These are phyloP conservation scores for Zoysia japonica DNA, from an alignment of 176 grass and related monocot genomes.

Conservation along the genomic window DNA sequence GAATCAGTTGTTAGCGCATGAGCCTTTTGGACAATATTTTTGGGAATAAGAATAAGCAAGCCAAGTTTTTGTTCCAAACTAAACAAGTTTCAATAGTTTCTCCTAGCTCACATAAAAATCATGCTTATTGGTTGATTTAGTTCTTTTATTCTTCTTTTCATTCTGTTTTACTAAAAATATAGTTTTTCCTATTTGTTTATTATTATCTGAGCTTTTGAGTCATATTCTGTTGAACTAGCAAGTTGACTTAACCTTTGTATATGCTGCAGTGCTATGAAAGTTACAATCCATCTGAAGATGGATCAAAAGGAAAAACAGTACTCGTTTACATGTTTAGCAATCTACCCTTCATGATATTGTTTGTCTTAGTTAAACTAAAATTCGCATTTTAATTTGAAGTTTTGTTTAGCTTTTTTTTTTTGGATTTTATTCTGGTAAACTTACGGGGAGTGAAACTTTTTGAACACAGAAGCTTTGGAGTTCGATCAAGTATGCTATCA, in stretches of 20 bases:
- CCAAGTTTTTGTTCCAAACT: background rate
- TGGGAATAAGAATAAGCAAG: background rate
- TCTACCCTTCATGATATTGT: background rate
- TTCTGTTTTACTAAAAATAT: constrained; percentile 4
- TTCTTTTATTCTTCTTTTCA: background rate
- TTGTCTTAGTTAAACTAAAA: background rate
- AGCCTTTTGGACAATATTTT: background rate
- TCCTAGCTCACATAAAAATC: constrained; percentile 11
- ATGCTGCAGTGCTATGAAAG: constrained; percentile 3
- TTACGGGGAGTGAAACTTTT: constrained; percentile 20
- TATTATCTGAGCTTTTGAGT: constrained; percentile 11
- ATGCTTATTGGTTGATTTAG: background rate
- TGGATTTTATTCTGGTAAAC: constrained; percentile 19
- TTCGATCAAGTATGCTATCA: constrained; percentile 50
- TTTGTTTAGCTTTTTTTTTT: background rate
- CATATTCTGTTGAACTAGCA: constrained; percentile 9
- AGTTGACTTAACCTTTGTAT: constrained; percentile 10
- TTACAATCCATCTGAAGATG: constrained; percentile 25
- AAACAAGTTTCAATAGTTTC: constrained; percentile 10
- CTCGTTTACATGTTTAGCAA: constrained; percentile 4
- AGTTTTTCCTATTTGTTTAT: background rate
- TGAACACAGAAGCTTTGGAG: constrained; percentile 22
- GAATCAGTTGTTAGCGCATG: background rate
- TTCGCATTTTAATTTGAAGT: background rate
- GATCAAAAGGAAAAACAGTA: background rate